Evolutionary conservation across 2,329 filamentous ascomycete species (phyloP).

Genomic region (Didymellaceae sp.): DNA sequence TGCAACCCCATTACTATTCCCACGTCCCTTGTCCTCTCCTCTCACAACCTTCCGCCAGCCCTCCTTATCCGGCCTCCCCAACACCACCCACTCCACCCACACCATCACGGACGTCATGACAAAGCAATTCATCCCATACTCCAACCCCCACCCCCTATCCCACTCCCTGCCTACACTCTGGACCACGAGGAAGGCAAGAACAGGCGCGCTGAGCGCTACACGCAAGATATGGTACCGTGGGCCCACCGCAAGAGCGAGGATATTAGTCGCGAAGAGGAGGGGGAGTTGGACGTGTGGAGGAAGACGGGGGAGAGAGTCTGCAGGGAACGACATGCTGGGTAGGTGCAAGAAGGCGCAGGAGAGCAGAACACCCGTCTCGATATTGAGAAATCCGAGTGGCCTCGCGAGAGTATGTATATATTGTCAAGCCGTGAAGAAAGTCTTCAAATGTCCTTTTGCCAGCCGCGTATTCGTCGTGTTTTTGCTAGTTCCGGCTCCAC

Average conservation of each 20-base stretch:
- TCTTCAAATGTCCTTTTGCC: too few relatives aligned
- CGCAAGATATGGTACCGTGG: conserved; percentile 15
- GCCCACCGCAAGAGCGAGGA: conserved; percentile 24
- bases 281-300: conserved; percentile 16
- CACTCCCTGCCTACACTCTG: conserved; percentile 29
- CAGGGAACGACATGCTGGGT: conserved; percentile 9
- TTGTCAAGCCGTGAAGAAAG: too few relatives aligned
- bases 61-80: conserved; percentile 33
- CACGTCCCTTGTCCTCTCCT: background rate
- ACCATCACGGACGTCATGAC: conserved; percentile 10
- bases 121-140: conserved; percentile 22
- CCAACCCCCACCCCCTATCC: conserved; percentile 18
- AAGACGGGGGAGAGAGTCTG: conserved; percentile 18
- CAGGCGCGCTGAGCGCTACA: conserved; percentile 22
- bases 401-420: too few relatives aligned
- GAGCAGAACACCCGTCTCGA: too few relatives aligned
- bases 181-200: conserved; percentile 19
- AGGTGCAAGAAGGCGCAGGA: too few relatives aligned
- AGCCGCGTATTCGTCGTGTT: too few relatives aligned
- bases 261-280: conserved; percentile 22
- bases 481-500: background rate
- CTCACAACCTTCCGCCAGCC: conserved; percentile 25
- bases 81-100: conserved; percentile 32
- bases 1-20: background rate
- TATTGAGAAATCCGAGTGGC: too few relatives aligned